Conservation (phyloP, 2,329 filamentous ascomycete species). For the Plectosphaerella cucumerina region DNA sequence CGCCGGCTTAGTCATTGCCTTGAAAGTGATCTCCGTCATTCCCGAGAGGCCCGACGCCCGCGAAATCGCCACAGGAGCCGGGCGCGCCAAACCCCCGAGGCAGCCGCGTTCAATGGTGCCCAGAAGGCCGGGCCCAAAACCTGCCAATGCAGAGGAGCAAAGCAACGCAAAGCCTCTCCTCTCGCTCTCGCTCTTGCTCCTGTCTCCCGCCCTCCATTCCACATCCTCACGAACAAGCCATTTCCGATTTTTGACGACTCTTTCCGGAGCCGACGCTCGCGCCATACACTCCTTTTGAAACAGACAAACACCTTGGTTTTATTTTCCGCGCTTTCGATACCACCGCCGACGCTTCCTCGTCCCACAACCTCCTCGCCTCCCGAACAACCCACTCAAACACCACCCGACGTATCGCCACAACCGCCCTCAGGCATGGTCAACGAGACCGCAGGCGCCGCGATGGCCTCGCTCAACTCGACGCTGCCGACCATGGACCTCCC, state of each 20-base stretch:
- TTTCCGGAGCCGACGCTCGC: neutral
- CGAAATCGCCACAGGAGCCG: neutral
- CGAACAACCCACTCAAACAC: neutral
- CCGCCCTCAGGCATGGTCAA: conserved; percentile 31
- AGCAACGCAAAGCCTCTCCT: no score
- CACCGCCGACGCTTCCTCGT: neutral
- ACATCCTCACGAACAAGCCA: no score
- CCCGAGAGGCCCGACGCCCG: neutral
- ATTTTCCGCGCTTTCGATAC: neutral
- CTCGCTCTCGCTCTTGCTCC: no score
- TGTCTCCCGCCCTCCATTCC: neutral
- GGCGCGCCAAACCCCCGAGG: neutral
- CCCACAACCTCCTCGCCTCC: neutral
- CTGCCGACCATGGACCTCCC: conserved; percentile 62
- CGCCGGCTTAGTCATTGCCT: neutral
- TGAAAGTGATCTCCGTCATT: neutral
- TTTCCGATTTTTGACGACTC: neutral
- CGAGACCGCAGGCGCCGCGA: conserved; percentile 23
- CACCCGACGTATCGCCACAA: neutral
- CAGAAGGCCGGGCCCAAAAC: neutral
- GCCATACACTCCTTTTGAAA: conserved; percentile 2
- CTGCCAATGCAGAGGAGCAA: neutral
- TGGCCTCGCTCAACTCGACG: conserved; percentile 48
- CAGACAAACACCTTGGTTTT: neutral
- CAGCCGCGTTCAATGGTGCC: neutral